Evolutionary conservation across 2,329 filamentous ascomycete genomes (phyloP).

Genomic region (Mycosphaerella sp.): DNA sequence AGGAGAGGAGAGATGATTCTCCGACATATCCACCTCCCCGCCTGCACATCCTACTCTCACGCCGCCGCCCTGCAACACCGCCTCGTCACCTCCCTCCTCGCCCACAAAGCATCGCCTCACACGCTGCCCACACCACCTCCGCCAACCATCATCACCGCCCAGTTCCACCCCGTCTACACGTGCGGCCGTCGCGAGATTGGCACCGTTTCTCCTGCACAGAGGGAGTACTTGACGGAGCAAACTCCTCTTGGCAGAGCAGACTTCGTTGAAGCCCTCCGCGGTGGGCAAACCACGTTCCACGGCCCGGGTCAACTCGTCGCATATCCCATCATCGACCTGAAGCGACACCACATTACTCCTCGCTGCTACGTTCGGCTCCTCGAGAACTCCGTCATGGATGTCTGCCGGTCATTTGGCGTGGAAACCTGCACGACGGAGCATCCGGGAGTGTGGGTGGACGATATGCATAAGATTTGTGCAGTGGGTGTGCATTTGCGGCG

Average conservation of each 20-base stretch:
- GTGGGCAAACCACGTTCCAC: slow-evolving; percentile 90
- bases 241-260: slow-evolving; percentile 43
- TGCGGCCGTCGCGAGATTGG: slow-evolving; percentile 72
- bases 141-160: slow-evolving; percentile 74
- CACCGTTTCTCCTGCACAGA: slow-evolving; percentile 44
- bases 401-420: slow-evolving; percentile 56
- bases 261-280: slow-evolving; percentile 68
- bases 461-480: slow-evolving; percentile 71
- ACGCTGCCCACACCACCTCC: slow-evolving; percentile 37
- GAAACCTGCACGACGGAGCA: slow-evolving; percentile 60
- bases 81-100: slow-evolving; percentile 52
- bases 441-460: slow-evolving; percentile 69
- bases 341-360: slow-evolving; percentile 60
- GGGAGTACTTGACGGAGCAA: slow-evolving; percentile 34
- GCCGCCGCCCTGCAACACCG: slow-evolving; percentile 52
- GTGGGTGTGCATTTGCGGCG: slow-evolving; percentile 85
- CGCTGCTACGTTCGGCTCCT: slow-evolving; percentile 71
- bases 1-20: slow-evolving; percentile 36
- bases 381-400: slow-evolving; percentile 66
- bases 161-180: slow-evolving; percentile 77
- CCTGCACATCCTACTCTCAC: slow-evolving; percentile 48
- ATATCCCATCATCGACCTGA: slow-evolving; percentile 86
- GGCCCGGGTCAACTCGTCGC: slow-evolving; percentile 86
- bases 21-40: slow-evolving; percentile 55
- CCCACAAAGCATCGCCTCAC: slow-evolving; percentile 40